phyloP scores from a whole-genome alignment of 73 alveolate genomes.

The Symbiodinium pilosum region DNA sequence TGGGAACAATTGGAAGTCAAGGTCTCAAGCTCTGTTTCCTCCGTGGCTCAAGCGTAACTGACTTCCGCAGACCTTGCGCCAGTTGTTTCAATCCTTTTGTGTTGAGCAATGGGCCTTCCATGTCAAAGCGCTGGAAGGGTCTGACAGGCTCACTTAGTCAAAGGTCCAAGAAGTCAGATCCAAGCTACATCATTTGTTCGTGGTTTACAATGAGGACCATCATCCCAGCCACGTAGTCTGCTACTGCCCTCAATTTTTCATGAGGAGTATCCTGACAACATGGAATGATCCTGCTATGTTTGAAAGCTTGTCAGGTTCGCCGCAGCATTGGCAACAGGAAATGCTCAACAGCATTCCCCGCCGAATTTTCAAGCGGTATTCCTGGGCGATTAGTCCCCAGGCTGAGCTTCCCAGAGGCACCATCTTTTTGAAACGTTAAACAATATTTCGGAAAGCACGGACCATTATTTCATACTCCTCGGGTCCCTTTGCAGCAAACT shows the following conservation, averaged over 20 bases:
- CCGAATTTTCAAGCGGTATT: not conserved
- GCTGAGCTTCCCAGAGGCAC: not conserved
- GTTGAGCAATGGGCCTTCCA: not conserved
- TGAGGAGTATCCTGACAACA: not conserved
- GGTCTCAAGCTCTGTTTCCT: no score
- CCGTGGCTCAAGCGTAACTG: not conserved
- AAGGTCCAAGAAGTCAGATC: not conserved
- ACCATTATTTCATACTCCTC: not conserved
- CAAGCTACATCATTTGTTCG: not conserved
- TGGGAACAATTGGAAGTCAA: not conserved
- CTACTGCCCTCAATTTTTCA: not conserved
- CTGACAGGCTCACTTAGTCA: not conserved
- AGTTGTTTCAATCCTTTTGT: not conserved
- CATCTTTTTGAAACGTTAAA: not conserved
- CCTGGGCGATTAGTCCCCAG: not conserved
- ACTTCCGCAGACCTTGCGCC: not conserved
- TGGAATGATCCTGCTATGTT: not conserved
- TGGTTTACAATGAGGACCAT: not conserved
- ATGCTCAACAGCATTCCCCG: not conserved
- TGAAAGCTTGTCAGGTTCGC: not conserved
- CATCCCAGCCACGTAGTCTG: not conserved
- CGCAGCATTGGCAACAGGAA: not conserved
- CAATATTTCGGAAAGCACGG: not conserved
- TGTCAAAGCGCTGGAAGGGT: not conserved
- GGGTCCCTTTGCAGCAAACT: not conserved